Evolutionary conservation across 208 protist species (phyloP).

Genomic region (Wallacemonas sp.): DNA sequence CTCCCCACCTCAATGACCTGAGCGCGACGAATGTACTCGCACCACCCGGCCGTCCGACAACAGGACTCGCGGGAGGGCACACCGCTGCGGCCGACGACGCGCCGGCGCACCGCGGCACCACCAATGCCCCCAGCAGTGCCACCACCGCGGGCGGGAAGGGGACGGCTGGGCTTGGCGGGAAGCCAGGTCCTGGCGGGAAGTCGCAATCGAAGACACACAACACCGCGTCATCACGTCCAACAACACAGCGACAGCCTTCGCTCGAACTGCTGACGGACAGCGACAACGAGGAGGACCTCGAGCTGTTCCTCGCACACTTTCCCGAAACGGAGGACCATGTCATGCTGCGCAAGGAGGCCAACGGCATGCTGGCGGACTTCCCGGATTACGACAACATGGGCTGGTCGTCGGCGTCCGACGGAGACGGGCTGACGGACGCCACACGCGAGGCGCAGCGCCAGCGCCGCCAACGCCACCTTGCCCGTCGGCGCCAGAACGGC

Average conservation of each 20-base stretch:
- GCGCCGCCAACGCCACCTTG: slow-evolving; percentile 1
- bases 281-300: slow-evolving; percentile 39
- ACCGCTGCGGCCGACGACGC: too few species aligned
- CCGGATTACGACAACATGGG: slow-evolving; percentile 6
- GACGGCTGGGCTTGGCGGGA: too few species aligned
- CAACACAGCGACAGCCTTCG: too few species aligned
- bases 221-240: too few species aligned
- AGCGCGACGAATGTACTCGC: slow-evolving; percentile 4
- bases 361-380: slow-evolving; percentile 50
- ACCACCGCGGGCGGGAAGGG: too few species aligned
- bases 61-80: too few species aligned
- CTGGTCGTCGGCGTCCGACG: neutral
- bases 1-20: neutral
- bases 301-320: slow-evolving; percentile 62
- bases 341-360: slow-evolving; percentile 58
- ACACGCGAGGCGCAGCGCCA: slow-evolving; percentile 6
- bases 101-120: too few species aligned
- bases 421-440: slow-evolving; percentile 10
- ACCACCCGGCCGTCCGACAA: neutral
- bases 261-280: slow-evolving; percentile 10
- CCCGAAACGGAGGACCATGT: slow-evolving; percentile 69
- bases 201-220: too few species aligned
- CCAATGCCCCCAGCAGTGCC: too few species aligned
- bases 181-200: too few species aligned
- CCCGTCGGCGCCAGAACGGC: neutral